Conservation (phyloP, 169 alveolate genomes). For the Cryptosporidium sp. region DNA sequence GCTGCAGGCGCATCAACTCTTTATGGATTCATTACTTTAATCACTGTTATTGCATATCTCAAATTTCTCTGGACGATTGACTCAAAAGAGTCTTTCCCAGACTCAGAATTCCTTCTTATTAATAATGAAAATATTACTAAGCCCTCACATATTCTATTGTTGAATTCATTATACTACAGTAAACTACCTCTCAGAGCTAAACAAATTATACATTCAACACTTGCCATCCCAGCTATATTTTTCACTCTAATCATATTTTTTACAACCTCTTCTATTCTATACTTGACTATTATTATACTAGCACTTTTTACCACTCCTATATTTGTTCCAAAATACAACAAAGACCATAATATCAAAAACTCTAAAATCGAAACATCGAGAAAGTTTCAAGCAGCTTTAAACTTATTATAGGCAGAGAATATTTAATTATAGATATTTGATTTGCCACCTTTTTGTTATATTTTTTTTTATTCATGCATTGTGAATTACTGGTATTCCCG, state of each 20-base stretch:
- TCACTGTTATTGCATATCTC: constrained; percentile 37
- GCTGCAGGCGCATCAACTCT: constrained; percentile 66
- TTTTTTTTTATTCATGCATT: not conserved
- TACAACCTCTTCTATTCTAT: constrained; percentile 44
- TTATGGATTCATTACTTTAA: constrained; percentile 50
- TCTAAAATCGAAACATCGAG: not conserved
- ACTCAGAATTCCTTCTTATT: not conserved
- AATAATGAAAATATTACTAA: not conserved
- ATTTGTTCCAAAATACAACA: constrained; percentile 1
- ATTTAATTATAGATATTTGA: not conserved
- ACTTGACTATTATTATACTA: constrained; percentile 8
- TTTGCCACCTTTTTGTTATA: not conserved
- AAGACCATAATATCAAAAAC: not conserved
- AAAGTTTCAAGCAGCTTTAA: not conserved
- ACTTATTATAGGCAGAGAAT: not conserved
- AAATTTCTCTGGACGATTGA: constrained; percentile 55
- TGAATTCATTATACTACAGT: constrained; percentile 24
- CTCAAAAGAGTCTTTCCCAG: not conserved
- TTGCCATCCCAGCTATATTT: constrained; percentile 40
- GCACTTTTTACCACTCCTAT: not conserved
- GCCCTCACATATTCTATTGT: constrained; percentile 29
- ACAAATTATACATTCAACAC: constrained; percentile 19
- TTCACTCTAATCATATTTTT: constrained; percentile 29
- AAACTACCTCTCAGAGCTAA: constrained; percentile 30
- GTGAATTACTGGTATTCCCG: not conserved